Evolutionary conservation across 805 yeast genomes (phyloP).

Genomic region (Candida ponderosae): DNA sequence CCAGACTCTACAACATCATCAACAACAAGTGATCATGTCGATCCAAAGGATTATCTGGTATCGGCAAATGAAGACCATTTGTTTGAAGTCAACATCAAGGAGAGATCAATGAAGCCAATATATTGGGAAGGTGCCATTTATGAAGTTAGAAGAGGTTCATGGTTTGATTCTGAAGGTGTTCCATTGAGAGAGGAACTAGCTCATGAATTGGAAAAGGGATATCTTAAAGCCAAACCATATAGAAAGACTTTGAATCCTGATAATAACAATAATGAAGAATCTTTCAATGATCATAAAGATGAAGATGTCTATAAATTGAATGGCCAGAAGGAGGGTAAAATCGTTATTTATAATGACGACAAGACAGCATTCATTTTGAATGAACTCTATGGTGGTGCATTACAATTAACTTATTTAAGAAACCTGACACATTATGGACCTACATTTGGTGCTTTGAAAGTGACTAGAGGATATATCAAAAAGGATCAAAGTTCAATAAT

Average conservation of each 20-base stretch:
- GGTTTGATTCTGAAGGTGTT: slow-evolving; percentile 58
- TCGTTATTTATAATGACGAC: slow-evolving; percentile 32
- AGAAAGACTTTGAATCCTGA: too few species aligned
- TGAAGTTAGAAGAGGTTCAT: slow-evolving; percentile 75
- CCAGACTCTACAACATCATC: too few species aligned
- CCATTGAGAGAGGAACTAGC: slow-evolving; percentile 50
- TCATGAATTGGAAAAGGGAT: slow-evolving; percentile 52
- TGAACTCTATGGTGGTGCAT: slow-evolving; percentile 31
- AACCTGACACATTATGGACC: slow-evolving; percentile 26
- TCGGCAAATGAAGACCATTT: slow-evolving; percentile 77
- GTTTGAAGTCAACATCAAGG: slow-evolving; percentile 58
- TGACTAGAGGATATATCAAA: slow-evolving; percentile 41
- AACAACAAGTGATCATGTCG: slow-evolving; percentile 1
- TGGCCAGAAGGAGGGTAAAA: slow-evolving; percentile 24
- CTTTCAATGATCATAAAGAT: neutral
- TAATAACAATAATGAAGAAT: too few species aligned
- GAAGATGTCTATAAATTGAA: slow-evolving; percentile 8
- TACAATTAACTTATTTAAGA: slow-evolving; percentile 27
- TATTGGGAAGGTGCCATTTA: slow-evolving; percentile 88
- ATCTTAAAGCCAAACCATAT: slow-evolving; percentile 30
- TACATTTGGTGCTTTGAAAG: slow-evolving; percentile 37
- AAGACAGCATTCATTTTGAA: slow-evolving; percentile 41
- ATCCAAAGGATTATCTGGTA: slow-evolving; percentile 18
- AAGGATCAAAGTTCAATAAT: slow-evolving; percentile 1
- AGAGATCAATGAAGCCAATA: slow-evolving; percentile 52